These are phyloP conservation scores for Saccharomycopsis hybrid DNA, from an alignment of 1,139 yeast genomes.

Conservation along the genomic window DNA sequence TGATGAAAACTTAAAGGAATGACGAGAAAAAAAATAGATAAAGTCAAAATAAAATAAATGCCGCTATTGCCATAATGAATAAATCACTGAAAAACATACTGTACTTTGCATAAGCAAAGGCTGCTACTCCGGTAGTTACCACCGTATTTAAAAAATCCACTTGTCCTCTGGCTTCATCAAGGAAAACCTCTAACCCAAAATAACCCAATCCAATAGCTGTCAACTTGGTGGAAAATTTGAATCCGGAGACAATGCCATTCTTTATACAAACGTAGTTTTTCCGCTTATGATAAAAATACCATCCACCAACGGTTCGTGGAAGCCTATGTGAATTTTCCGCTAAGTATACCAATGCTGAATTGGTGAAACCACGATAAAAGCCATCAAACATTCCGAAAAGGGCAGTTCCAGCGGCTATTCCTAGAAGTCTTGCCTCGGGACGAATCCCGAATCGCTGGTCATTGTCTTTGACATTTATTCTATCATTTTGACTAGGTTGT, in stretches of 20 bases:
- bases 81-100: constrained; percentile 26
- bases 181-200: constrained; percentile 54
- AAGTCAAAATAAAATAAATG: too few relatives aligned
- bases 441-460: constrained; percentile 36
- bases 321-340: constrained; percentile 81
- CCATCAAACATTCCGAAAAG: constrained; percentile 59
- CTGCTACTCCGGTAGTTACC: constrained; percentile 46
- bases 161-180: constrained; percentile 50
- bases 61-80: too few relatives aligned
- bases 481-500: too few relatives aligned
- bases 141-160: constrained; percentile 60
- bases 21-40: too few relatives aligned
- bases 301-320: constrained; percentile 74
- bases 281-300: constrained; percentile 86
- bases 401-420: constrained; percentile 37
- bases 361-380: constrained; percentile 52
- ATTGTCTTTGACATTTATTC: constrained; percentile 21
- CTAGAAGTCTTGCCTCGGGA: constrained; percentile 34
- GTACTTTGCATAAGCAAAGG: constrained; percentile 44
- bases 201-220: constrained; percentile 43
- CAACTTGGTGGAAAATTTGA: constrained; percentile 39
- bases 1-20: too few relatives aligned
- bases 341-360: constrained; percentile 53
- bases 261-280: constrained; percentile 71
- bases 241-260: constrained; percentile 43